A percentile compares a stretch with the other conserved stretches of the same genome.
Conservation (phyloP, 2,329 filamentous ascomycete species). For the Onygenales sp. region DNA sequence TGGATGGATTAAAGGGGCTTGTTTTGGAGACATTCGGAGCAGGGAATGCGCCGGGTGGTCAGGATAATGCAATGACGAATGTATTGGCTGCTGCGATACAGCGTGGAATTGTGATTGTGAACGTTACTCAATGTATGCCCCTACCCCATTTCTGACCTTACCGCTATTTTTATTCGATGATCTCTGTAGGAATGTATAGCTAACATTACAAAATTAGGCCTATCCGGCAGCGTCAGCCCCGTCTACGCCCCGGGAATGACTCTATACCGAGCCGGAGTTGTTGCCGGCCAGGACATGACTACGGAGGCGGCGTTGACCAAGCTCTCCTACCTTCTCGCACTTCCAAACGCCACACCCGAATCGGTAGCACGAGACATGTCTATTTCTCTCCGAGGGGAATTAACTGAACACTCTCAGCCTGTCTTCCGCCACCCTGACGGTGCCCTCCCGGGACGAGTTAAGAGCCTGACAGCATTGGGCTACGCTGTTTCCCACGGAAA, state of each 20-base stretch:
- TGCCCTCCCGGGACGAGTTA: conserved; percentile 46
- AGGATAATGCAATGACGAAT: conserved; percentile 67
- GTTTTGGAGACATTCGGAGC: conserved; percentile 90
- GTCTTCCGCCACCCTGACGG: conserved; percentile 67
- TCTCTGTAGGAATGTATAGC: not conserved
- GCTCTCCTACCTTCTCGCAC: conserved; percentile 71
- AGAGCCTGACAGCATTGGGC: conserved; percentile 64
- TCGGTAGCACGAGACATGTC: conserved; percentile 66
- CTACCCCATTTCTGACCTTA: conserved; percentile 20
- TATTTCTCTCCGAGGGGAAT: conserved; percentile 67
- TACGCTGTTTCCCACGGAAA: conserved; percentile 71
- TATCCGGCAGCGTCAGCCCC: conserved; percentile 63
- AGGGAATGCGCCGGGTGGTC: conserved; percentile 77
- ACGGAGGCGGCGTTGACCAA: conserved; percentile 87
- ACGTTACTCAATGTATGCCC: conserved; percentile 77
- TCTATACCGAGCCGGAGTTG: conserved; percentile 72
- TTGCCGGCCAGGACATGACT: conserved; percentile 82
- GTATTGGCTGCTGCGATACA: conserved; percentile 69
- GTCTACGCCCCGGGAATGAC: conserved; percentile 70
- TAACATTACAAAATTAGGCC: conserved; percentile 21
- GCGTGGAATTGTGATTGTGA: conserved; percentile 76
- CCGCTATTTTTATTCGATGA: not conserved
- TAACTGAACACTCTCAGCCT: conserved; percentile 65
- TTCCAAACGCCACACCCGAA: conserved; percentile 51
- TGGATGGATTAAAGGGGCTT: conserved; percentile 69